Base-by-base conservation (phyloP, 2,329 filamentous ascomycete species). In the Chaetomiaceae sp. region DNA sequence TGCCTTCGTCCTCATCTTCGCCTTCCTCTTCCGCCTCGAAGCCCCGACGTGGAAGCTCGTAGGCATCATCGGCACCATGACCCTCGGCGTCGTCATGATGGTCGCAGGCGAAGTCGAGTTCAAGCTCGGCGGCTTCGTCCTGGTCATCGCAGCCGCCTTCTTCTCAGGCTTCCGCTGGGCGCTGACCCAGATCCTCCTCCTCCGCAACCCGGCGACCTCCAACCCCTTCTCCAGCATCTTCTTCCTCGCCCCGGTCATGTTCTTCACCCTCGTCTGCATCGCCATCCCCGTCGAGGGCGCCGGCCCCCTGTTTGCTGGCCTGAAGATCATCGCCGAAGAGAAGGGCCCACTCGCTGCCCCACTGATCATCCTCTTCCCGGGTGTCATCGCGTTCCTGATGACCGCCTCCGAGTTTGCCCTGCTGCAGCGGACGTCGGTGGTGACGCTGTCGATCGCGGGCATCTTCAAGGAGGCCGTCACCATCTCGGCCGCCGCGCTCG, bases 391-490 rank as follows among this genome's bases (percentile, higher is more conserved):
- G 2, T 99, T 99, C 68, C 81, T 90, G 58, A 99, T 99, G 94
- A 97, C 95, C 16, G 84, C 90, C 0, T 91, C 89, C 49, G 94
- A 99, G 71, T 99, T 97, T 68, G 92, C 94, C 48, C 81, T 99
- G 57, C 80, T 99, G 61, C 87, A 96, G 74, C 89, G 94, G 43
- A 97, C 92, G 0, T 95, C 89, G 1, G 94, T 99, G 48, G 94
- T 99, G 47, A 97, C 94, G 0, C 79, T 99, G 41, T 95, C 88
- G 47, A 96, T 99, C 62, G 95, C 91, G 58, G 94, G 94, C 56
- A 97, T 99, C 57, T 97, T 99, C 78, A 99, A 99, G 69, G 94
- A 99, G 73, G 94, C 97, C 36, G 85, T 99, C 51, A 99, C 94
- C 13, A 97, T 99, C 64, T 86, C 83, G 36, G 90, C 90, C 1